Base-by-base conservation (phyloP, 768 basidiomycete species). In the Wakefieldia striispora region DNA sequence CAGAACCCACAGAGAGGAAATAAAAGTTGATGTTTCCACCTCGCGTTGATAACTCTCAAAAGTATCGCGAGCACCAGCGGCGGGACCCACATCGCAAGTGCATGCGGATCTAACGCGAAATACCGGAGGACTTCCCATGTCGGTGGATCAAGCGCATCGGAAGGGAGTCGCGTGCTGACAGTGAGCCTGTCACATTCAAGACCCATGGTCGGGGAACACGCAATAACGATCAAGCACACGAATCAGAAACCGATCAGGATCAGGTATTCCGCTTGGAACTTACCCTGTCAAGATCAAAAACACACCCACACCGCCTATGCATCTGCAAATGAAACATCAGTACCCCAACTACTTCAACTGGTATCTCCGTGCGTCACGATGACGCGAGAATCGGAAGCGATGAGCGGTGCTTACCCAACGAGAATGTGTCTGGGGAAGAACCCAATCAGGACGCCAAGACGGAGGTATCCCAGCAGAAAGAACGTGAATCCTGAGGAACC, bases 381-480 rank as follows among this genome's bases (percentile, higher is more conserved):
- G 43, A 21, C 21, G 29, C 46, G 9, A 16, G 38, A 10, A 10
- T 45, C n/a, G 36, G 40, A 51, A 44, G 48, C 31, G n/a, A 53
- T 26, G 23, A 24, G 27, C 50, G 40, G 57, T 3, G 67, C 82
- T 55, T 60, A 89, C 81, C 95, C 95, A n/a, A 99, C 91, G 24
- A 97, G 79, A 62, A 97, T 97, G 62, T 97, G 94, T 13, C 95
- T 77, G 16, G 95, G 95, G 71, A 98, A 97, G 71, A 98, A 98
- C 1, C 94, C 94, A 31, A 97, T 86, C 9, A 98, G 70, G 6
- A 81, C 77, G 3, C 95, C 95, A 12, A 97, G 77, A 39, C 82
- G 83, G 56, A 95, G 82, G 14, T 79, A 80, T 13, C 94, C 94
- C 17, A 97, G 78, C n/a, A 89, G 68, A 68, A 95, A 84, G 69